These are phyloP conservation scores for Phytophthora quininea DNA, from an alignment of 352 stramenopile species.

Conservation along the genomic window DNA sequence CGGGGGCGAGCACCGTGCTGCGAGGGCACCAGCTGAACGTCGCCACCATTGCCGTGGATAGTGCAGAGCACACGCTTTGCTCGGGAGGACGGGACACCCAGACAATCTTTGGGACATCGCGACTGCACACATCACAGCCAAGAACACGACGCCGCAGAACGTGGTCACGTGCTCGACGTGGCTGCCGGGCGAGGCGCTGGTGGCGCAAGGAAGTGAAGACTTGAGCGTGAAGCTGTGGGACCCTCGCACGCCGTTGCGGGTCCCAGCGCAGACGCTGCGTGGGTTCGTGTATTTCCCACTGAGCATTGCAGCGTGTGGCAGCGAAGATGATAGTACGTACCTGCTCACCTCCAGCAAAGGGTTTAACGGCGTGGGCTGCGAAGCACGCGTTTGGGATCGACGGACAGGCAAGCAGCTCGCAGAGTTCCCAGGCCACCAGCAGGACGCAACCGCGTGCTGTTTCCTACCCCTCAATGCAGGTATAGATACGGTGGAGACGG, in stretches of 20 bases:
- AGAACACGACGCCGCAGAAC: slow-evolving; percentile 82
- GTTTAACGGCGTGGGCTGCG: slow-evolving; percentile 82
- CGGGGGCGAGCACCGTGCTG: slow-evolving; percentile 34
- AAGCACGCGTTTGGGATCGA: slow-evolving; percentile 82
- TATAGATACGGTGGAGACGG: slow-evolving; percentile 12
- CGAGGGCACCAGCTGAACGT: slow-evolving; percentile 72
- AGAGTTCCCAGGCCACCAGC: slow-evolving; percentile 69
- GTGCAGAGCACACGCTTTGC: slow-evolving; percentile 62
- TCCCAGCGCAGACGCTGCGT: slow-evolving; percentile 56
- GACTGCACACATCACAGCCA: slow-evolving; percentile 50
- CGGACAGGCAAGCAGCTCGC: slow-evolving; percentile 62
- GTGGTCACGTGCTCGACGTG: slow-evolving; percentile 87
- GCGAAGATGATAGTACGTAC: slow-evolving; percentile 49
- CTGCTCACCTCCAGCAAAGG: slow-evolving; percentile 87
- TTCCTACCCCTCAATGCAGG: slow-evolving; percentile 43
- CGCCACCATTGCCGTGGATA: slow-evolving; percentile 62
- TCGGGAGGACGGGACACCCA: slow-evolving; percentile 84
- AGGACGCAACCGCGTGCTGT: slow-evolving; percentile 79
- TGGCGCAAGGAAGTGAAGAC: slow-evolving; percentile 85
- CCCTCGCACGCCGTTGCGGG: slow-evolving; percentile 49
- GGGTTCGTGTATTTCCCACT: slow-evolving; percentile 87
- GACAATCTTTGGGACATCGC: slow-evolving; percentile 81
- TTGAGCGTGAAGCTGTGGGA: slow-evolving; percentile 86
- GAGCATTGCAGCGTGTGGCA: slow-evolving; percentile 44
- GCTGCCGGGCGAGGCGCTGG: slow-evolving; percentile 61